Base-by-base conservation (phyloP, 2,329 filamentous ascomycete species). In the Falciphora oryzae region DNA sequence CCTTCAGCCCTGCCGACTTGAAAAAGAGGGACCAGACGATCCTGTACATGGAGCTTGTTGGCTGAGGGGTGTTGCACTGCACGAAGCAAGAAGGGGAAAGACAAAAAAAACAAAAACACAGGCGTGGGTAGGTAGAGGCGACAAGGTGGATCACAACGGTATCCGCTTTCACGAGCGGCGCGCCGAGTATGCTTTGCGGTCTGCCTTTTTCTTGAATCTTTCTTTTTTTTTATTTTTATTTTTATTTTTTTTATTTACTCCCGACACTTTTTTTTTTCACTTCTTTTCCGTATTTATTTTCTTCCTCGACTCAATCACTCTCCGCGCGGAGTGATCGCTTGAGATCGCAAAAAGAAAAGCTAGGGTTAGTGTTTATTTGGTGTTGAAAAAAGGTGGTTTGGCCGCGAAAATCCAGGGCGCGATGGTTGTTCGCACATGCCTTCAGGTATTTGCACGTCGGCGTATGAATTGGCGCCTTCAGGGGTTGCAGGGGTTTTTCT, bases 21-120 rank as follows among this genome's bases (percentile, higher is more conserved):
- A 58, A 22, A 28, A 72, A 83, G 64, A 80, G 78, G 67, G 81
- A 81, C 66, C 81, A 80, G 63, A 79, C 81, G 0, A 84, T 86
- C 68, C 85, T 86, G 69, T 88, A 86, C 73, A 88, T 87, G 73
- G 79, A 84, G 65, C 74, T 88, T 60, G 28, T 57, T 32, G 29
- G 18, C n/a, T 61, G 25, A 44, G 59, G 2, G 27, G 22, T 35
- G 18, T 16, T 59, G 22, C 32, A 22, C 53, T 59, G 22, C 32
- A 22, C 53, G 22, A 57, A n/a, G 53, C 25, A n/a, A 16, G 8
- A 18, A 27, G 4, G 27, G 27, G 14, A 16, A 57, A 57, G n/a
- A 35, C 32, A 57, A 27, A 7, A 13, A 58, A 58, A 29, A 58
- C 29, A 58, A 58, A 29, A 25, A n/a, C 22, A 1, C 1, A 10